These are phyloP conservation scores for Mycoemilia scoparia DNA, from an alignment of 192 early-diverging fungal genomes.

Conservation along the genomic window DNA sequence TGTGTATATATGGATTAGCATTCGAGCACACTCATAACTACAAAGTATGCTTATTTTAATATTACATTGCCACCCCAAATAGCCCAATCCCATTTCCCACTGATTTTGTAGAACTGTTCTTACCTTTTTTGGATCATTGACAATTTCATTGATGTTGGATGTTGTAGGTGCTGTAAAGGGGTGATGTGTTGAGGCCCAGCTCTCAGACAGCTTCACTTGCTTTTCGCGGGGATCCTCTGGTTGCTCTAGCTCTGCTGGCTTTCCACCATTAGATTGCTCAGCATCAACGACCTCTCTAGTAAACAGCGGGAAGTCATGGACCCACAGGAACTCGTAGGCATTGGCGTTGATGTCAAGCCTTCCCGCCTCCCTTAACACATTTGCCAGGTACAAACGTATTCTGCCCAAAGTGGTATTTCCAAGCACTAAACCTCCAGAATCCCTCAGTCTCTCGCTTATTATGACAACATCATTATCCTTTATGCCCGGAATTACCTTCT, in stretches of 20 bases:
- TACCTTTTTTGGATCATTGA: constrained; percentile 39
- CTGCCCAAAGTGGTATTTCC: constrained; percentile 42
- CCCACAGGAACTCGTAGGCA: constrained; percentile 59
- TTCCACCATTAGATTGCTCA: too few species aligned
- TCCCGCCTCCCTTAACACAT: constrained; percentile 30
- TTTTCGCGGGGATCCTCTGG: too few species aligned
- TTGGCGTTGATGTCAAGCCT: constrained; percentile 23
- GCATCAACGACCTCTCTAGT: constrained; percentile 40
- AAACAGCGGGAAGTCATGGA: constrained; percentile 80
- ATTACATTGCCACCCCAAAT: neutral
- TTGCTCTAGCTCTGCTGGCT: constrained; percentile 6
- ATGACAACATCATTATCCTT: too few species aligned
- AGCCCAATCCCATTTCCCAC: neutral
- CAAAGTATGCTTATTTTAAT: too few species aligned
- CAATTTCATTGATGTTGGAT: constrained; percentile 46
- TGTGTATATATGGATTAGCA: neutral
- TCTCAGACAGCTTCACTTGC: constrained; percentile 17
- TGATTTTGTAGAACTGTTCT: constrained; percentile 1
- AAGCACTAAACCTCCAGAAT: too few species aligned
- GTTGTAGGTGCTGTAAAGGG: constrained; percentile 73
- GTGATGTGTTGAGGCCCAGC: constrained; percentile 88
- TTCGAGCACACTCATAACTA: neutral
- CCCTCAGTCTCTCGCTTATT: too few species aligned
- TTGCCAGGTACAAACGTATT: constrained; percentile 32
- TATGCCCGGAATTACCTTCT: too few species aligned